Evolutionary conservation across 1,284 basidiomycete species (phyloP).

Genomic region (Leccinum fallax): DNA sequence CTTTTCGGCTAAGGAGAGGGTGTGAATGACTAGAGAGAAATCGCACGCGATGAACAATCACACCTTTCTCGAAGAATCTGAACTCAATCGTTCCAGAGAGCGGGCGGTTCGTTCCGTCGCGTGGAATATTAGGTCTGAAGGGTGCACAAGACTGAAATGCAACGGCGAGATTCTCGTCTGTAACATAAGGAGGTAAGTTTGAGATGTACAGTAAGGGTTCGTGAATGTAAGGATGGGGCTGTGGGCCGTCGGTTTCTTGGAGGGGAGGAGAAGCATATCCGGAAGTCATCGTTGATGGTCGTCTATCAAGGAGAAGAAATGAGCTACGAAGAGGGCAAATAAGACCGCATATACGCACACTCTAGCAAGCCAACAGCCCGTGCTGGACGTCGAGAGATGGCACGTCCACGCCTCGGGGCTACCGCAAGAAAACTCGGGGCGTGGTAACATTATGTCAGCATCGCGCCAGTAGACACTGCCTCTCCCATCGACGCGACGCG

Average conservation of each 20-base stretch:
- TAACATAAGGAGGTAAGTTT: conserved; percentile 66
- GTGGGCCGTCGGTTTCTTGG: conserved; percentile 36
- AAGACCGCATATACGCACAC: conserved; percentile 19
- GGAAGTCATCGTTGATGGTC: conserved; percentile 38
- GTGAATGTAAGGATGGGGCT: conserved; percentile 74
- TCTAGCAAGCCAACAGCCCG: conserved; percentile 34
- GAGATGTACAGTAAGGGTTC: conserved; percentile 79
- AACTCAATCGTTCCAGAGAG: conserved; percentile 76
- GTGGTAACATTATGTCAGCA: conserved; percentile 40
- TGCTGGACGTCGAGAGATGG: conserved; percentile 32
- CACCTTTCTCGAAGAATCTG: conserved; percentile 76
- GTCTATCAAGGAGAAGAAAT: conserved; percentile 17
- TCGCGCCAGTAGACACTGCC: not conserved
- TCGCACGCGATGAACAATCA: conserved; percentile 27
- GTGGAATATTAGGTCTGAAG: conserved; percentile 72
- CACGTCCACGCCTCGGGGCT: conserved; percentile 24
- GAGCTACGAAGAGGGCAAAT: not conserved
- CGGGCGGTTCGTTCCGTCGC: conserved; percentile 55
- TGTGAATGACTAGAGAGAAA: conserved; percentile 11
- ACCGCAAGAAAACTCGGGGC: conserved; percentile 35
- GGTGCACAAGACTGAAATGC: conserved; percentile 74
- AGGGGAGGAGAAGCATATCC: conserved; percentile 38
- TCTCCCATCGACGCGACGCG: not conserved
- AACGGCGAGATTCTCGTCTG: conserved; percentile 72
- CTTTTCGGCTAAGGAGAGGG: conserved; percentile 69